These are phyloP conservation scores for Hypericum androsaemum DNA, from an alignment of 345 rosid genomes.

Conservation along the genomic window DNA sequence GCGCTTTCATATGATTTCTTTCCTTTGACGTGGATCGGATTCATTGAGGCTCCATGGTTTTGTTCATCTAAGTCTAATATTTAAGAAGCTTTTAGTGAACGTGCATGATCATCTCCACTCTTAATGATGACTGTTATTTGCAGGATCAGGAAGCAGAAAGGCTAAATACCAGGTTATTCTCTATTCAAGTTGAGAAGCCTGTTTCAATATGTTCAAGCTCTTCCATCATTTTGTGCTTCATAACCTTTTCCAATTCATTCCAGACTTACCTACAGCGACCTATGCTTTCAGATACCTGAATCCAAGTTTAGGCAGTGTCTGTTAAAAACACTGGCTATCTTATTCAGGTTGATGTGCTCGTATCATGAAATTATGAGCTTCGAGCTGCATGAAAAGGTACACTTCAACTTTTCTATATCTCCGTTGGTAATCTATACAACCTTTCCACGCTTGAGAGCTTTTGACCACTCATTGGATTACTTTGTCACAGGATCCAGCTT, in stretches of 20 bases:
- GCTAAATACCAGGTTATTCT: conserved; percentile 59
- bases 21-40: too few species aligned
- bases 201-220: not conserved
- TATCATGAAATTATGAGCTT: conserved; percentile 86
- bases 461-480: not conserved
- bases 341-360: conserved; percentile 79
- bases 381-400: conserved; percentile 53
- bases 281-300: conserved; percentile 90
- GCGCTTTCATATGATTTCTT: too few species aligned
- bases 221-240: conserved; percentile 11
- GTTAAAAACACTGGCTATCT: conserved; percentile 70
- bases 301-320: conserved; percentile 88
- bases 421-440: too few species aligned
- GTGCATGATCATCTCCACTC: not conserved
- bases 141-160: conserved; percentile 56
- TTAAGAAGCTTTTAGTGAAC: too few species aligned
- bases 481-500: conserved; percentile 26
- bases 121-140: conserved; percentile 22
- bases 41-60: too few species aligned
- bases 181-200: too few species aligned
- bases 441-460: not conserved
- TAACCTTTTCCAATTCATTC: conserved; percentile 20
- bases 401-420: conserved; percentile 13
- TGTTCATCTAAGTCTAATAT: too few species aligned
- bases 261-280: conserved; percentile 98